phyloP scores from a whole-genome alignment of 805 yeast species.

The Nakazawaea wickerhamii region DNA sequence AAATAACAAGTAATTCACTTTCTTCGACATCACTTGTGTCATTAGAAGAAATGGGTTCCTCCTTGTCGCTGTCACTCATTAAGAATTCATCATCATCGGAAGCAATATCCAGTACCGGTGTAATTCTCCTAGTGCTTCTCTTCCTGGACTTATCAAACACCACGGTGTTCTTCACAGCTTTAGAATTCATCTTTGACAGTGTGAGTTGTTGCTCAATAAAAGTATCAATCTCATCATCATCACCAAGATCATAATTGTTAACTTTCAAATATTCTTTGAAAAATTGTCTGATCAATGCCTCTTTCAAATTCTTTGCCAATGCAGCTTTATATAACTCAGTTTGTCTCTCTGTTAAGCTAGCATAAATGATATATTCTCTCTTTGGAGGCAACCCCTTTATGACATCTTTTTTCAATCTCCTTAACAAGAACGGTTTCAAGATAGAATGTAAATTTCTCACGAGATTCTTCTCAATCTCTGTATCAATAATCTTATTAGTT shows the following conservation, averaged over 20 bases:
- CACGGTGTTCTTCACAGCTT: neutral
- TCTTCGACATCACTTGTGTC: constrained; percentile 1
- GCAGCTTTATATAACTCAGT: constrained; percentile 54
- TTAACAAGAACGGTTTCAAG: constrained; percentile 76
- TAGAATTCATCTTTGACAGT: neutral
- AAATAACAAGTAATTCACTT: constrained; percentile 17
- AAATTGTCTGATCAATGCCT: constrained; percentile 39
- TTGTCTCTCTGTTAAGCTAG: constrained; percentile 62
- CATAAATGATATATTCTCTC: constrained; percentile 79
- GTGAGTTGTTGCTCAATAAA: constrained; percentile 33
- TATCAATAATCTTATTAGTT: constrained; percentile 47
- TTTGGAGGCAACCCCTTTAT: constrained; percentile 74
- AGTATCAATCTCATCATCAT: constrained; percentile 29
- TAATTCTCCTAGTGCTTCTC: constrained; percentile 8
- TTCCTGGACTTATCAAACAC: neutral
- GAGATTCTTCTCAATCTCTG: constrained; percentile 53
- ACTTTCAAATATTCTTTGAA: constrained; percentile 46
- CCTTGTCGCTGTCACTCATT: constrained; percentile 12
- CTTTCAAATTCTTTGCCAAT: constrained; percentile 37
- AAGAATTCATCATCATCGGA: constrained; percentile 13
- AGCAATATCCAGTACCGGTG: neutral
- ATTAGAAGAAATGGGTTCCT: constrained; percentile 9
- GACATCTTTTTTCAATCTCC: constrained; percentile 77
- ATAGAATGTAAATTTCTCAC: constrained; percentile 81
- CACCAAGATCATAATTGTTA: constrained; percentile 24